Base-by-base conservation (phyloP, 179 eudicot genomes). In the Spinacia oleracea region DNA sequence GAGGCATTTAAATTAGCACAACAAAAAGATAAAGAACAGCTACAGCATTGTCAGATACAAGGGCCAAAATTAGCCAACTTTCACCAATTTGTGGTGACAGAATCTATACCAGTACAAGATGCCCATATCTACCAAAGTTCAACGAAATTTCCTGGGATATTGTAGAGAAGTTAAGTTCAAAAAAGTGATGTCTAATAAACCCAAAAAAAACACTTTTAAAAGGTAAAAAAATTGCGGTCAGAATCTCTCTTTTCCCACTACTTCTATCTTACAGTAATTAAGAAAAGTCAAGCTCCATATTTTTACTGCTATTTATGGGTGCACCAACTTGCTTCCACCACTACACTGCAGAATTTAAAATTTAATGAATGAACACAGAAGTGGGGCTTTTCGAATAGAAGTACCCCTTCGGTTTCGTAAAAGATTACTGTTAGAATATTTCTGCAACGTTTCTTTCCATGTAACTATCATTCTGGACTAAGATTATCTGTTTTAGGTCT, bases 101-200 rank as follows among this genome's bases (percentile, higher is more conserved):
- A 32, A 31, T 32, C 42, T 34, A 76, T 66, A 21, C 1, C 16
- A 50, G 43, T 46, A 77, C 79, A 71, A 60, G 15, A 71, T 76
- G 77, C 50, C 75, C 59, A 53, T 67, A 63, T 32, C 4, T 6
- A 16, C 25, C 84, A 84, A 84, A 71, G 14, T 81, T 84, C 82
- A 70, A 77, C 76, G 87, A 80, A 84, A 53, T 71, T 86, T 84
- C 89, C 25, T 27, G 9, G 46, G 65, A 43, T 40, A 35, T 60
- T 35, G 38, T 35, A 35, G 38, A 35, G 38, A 35, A 35, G 38
- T 35, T 1, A 56, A 4, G 12, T 42, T 38, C 9, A 40, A 9
- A 25, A 46, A 4, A n/a, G n/a, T n/a, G n/a, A n/a, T n/a, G n/a
- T n/a, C n/a, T n/a, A n/a, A n/a, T n/a, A n/a, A n/a, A n/a, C n/a